These are phyloP conservation scores for Colletotrichum phormii DNA, from an alignment of 2,329 filamentous ascomycete species.

Conservation along the genomic window DNA sequence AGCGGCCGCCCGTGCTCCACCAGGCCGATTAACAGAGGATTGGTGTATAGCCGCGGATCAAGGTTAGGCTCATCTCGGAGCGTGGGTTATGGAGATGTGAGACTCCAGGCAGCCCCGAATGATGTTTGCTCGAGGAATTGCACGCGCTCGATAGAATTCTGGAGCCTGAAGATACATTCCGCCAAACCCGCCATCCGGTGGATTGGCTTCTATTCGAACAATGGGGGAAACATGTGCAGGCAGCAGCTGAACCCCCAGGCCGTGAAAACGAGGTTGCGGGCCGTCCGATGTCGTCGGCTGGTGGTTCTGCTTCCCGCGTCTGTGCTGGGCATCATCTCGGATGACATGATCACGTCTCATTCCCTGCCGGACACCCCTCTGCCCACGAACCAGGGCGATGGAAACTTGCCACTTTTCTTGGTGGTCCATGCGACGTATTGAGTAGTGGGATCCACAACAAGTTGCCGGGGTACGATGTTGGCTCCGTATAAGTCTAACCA, in stretches of 20 bases:
- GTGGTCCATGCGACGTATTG: slow-evolving; percentile 19
- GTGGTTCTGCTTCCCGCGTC: background rate
- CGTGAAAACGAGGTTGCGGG: background rate
- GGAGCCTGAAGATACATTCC: slow-evolving; percentile 10
- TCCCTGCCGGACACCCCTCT: slow-evolving; percentile 2
- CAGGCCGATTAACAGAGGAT: background rate
- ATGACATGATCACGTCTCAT: slow-evolving; percentile 5
- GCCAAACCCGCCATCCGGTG: background rate
- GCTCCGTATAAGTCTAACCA: slow-evolving; percentile 20
- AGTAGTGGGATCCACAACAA: background rate
- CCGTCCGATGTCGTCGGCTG: background rate
- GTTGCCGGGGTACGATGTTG: slow-evolving; percentile 10
- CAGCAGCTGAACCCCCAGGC: slow-evolving; percentile 12
- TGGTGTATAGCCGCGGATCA: slow-evolving; percentile 6
- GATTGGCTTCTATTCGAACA: background rate
- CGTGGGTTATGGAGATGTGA: background rate
- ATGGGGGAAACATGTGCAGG: background rate
- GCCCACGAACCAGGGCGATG: slow-evolving; percentile 33
- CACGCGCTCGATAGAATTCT: background rate
- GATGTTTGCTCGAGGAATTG: background rate
- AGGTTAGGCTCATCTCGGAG: background rate
- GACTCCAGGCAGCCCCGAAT: slow-evolving; percentile 5
- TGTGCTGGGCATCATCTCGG: slow-evolving; percentile 1
- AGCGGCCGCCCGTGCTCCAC: slow-evolving; percentile 1
- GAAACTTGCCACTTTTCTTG: slow-evolving; percentile 8